Conservation (phyloP, 1,284 basidiomycete species). For the Sporisorium exsertum region DNA sequence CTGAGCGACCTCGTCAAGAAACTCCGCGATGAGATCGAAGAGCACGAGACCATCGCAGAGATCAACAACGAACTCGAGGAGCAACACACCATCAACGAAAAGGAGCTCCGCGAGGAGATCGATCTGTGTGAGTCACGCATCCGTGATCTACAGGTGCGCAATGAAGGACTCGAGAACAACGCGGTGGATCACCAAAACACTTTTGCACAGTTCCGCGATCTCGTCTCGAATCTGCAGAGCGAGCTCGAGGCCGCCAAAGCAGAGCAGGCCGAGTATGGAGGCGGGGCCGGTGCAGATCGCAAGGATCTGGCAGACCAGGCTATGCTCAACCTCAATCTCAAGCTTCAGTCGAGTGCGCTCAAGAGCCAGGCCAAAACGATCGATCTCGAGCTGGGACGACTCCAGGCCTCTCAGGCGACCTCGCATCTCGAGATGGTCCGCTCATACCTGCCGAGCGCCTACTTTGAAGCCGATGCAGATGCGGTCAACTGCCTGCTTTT, state of each 20-base stretch:
- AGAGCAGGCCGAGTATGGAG: slow-evolving; percentile 47
- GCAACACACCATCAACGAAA: slow-evolving; percentile 93
- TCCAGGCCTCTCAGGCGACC: slow-evolving; percentile 57
- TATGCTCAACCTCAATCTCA: slow-evolving; percentile 65
- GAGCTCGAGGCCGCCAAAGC: slow-evolving; percentile 61
- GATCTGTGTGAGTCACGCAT: slow-evolving; percentile 66
- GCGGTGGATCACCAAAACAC: slow-evolving; percentile 62
- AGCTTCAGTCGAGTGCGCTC: slow-evolving; percentile 63
- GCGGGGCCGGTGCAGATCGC: slow-evolving; percentile 41
- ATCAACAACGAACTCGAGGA: slow-evolving; percentile 97
- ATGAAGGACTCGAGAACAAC: slow-evolving; percentile 55
- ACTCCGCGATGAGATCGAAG: slow-evolving; percentile 93
- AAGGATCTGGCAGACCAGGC: slow-evolving; percentile 55
- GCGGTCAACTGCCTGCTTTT: slow-evolving; percentile 62
- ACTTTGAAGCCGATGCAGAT: slow-evolving; percentile 61
- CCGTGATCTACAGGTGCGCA: slow-evolving; percentile 44
- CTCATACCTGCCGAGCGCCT: slow-evolving; percentile 60
- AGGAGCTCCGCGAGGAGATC: slow-evolving; percentile 88
- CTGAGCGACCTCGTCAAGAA: slow-evolving; percentile 87
- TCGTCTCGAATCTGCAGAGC: slow-evolving; percentile 59
- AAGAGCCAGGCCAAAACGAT: slow-evolving; percentile 67
- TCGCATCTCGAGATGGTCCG: slow-evolving; percentile 60
- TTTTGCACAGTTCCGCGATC: slow-evolving; percentile 64
- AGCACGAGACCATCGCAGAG: slow-evolving; percentile 93
- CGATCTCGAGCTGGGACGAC: slow-evolving; percentile 57